Percentiles rank a stretch among this genome's conserved stretches.
These are phyloP conservation scores for Lichtheimia corymbifera DNA, from an alignment of 371 early-diverging fungal genomes.

Conservation along the genomic window DNA sequence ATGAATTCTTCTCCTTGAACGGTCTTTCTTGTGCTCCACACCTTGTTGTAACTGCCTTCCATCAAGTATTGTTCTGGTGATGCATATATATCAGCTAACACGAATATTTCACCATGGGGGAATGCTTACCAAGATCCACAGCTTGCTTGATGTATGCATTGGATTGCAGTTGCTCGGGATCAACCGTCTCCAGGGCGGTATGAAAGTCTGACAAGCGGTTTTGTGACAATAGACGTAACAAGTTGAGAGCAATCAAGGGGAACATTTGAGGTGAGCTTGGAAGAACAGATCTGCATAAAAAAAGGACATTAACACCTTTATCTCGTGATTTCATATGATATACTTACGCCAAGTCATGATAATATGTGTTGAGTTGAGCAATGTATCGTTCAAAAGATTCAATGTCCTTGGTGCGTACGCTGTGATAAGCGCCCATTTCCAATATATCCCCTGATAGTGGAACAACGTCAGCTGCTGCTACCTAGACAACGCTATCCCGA, in stretches of 20 bases:
- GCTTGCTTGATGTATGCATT: constrained; percentile 90
- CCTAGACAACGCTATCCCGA: neutral
- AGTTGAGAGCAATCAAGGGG: constrained; percentile 87
- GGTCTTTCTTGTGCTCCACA: constrained; percentile 85
- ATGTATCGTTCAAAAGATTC: constrained; percentile 92
- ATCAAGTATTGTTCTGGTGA: constrained; percentile 81
- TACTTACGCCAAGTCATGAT: constrained; percentile 79
- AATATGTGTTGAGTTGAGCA: constrained; percentile 90
- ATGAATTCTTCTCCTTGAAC: constrained; percentile 89
- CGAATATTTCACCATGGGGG: neutral
- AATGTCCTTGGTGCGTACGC: constrained; percentile 83
- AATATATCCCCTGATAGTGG: constrained; percentile 74
- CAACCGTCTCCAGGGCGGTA: constrained; percentile 88
- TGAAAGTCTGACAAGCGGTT: constrained; percentile 95
- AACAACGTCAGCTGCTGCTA: neutral
- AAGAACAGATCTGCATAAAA: constrained; percentile 45
- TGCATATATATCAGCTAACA: neutral
- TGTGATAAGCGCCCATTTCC: constrained; percentile 90
- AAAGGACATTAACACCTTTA: neutral
- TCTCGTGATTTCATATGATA: no score
- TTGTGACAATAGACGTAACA: constrained; percentile 89
- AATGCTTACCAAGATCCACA: constrained; percentile 66
- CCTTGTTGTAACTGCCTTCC: constrained; percentile 97
- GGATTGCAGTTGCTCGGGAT: constrained; percentile 74
- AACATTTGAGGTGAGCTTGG: constrained; percentile 85